phyloP scores from a whole-genome alignment of 495 filamentous ascomycete species.

The Lepraria neglecta region DNA sequence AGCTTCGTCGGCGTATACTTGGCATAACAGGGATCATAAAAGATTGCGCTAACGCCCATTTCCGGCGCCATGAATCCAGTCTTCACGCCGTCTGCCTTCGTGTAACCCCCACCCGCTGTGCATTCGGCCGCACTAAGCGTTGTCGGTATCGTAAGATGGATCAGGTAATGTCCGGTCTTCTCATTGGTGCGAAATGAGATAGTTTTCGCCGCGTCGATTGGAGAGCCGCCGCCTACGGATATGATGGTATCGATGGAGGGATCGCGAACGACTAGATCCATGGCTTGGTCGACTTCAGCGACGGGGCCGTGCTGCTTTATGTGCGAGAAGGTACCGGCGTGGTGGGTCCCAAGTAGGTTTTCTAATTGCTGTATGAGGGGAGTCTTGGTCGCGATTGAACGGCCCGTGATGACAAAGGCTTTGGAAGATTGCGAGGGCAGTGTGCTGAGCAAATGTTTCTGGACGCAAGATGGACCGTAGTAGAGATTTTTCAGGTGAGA shows the following conservation, averaged over 20 bases:
- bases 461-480: conserved; percentile 41
- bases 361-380: conserved; percentile 41
- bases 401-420: conserved; percentile 47
- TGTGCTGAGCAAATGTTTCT: conserved; percentile 36
- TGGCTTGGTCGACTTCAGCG: conserved; percentile 41
- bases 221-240: conserved; percentile 42
- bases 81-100: conserved; percentile 37
- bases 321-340: conserved; percentile 41
- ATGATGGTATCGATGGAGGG: conserved; percentile 43
- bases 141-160: conserved; percentile 45
- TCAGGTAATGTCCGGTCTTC: conserved; percentile 36
- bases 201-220: conserved; percentile 45
- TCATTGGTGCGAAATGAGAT: conserved; percentile 40
- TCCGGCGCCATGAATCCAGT: conserved; percentile 33
- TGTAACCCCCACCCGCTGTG: conserved; percentile 41
- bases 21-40: conserved; percentile 43
- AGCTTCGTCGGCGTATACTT: conserved; percentile 39
- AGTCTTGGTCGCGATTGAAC: conserved; percentile 42
- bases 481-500: conserved; percentile 38
- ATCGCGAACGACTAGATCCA: conserved; percentile 36
- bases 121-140: conserved; percentile 46
- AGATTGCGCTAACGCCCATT: conserved; percentile 35
- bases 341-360: conserved; percentile 33
- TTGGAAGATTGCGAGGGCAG: conserved; percentile 38
- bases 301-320: conserved; percentile 45